phyloP scores from a whole-genome alignment of 1,139 yeast genomes.

The Sugiyamaella novakii region DNA sequence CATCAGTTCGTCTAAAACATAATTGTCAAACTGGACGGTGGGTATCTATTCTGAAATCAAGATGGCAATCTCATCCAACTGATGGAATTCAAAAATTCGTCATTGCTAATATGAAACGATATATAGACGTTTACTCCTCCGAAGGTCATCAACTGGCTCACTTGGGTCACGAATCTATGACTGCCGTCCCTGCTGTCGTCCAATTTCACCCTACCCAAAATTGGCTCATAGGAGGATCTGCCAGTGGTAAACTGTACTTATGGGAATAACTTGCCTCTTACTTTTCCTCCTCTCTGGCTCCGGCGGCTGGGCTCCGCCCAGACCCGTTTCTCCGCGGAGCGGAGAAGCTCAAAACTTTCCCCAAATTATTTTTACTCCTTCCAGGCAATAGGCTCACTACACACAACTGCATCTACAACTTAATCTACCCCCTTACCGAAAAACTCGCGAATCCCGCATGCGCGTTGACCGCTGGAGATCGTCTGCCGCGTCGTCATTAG shows the following conservation, averaged over 20 bases:
- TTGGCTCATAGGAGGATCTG: slow-evolving; percentile 93
- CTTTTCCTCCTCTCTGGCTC: no score
- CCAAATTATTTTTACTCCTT: no score
- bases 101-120: slow-evolving; percentile 90
- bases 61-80: slow-evolving; percentile 72
- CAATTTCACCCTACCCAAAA: slow-evolving; percentile 81
- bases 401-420: no score
- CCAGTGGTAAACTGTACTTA: slow-evolving; percentile 86
- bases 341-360: no score
- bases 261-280: no score
- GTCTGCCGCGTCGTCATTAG: no score
- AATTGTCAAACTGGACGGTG: slow-evolving; percentile 96
- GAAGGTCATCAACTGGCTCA: slow-evolving; percentile 80
- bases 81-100: slow-evolving; percentile 82
- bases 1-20: slow-evolving; percentile 67
- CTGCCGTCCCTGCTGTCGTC: slow-evolving; percentile 91
- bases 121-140: slow-evolving; percentile 75
- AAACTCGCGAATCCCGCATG: no score
- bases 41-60: slow-evolving; percentile 87
- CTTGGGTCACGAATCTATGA: slow-evolving; percentile 58
- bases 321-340: slow-evolving; percentile 1
- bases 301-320: slow-evolving; percentile 5
- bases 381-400: no score
- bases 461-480: no score
- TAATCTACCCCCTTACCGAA: no score